Evolutionary conservation across 805 yeast species (phyloP), one percentile per base, ranked within the genome.

Genomic region (Cyberlindnera euphorbiae): DNA sequence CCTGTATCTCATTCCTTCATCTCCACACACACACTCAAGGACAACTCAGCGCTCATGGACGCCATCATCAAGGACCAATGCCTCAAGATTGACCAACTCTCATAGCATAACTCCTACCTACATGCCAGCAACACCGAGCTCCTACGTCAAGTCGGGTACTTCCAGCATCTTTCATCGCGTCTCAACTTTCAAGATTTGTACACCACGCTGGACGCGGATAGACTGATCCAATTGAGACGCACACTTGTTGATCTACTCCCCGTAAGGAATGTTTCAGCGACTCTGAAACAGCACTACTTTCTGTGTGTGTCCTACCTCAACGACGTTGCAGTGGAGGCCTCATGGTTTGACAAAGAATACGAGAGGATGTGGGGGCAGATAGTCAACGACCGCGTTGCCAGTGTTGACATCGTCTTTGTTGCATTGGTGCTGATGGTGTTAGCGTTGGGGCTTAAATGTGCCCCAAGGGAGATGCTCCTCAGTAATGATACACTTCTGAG

Each of bases 221-320:
- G 33, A 18, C 9, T 38, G 18, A 9, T 36, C 10, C 14, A 5
- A 11, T 19, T 42, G 27, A 44, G 38, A 25, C 35, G 32, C 24
- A 19, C 30, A 15, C 32, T 42, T 42, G 29, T 41, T 2, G 44
- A 35, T 2, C 25, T 40, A 10, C 30, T 44, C 3, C 53, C 53
- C 3, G 15, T 26, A 3, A 30, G 46, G 7, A 37, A 38, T 9
- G 27, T 42, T 6, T 33, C 35, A 10, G 14, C 42, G 3, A 11
- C 39, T 11, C 26, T 47, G 31, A 47, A 47, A 31, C 33, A 35
- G 8, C 45, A 44, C 28, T 47, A 29, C 39, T 33, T 49, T 10
- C 30, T 36, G 11, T 35, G 45, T 19, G 35, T 39, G 3, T 35
- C 44, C 5, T 34, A 33, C 22, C 32, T 33, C 9, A 14, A 21